Evolutionary conservation across 345 rosid genomes (phyloP).

Genomic region (Rhodamnia argentea): DNA sequence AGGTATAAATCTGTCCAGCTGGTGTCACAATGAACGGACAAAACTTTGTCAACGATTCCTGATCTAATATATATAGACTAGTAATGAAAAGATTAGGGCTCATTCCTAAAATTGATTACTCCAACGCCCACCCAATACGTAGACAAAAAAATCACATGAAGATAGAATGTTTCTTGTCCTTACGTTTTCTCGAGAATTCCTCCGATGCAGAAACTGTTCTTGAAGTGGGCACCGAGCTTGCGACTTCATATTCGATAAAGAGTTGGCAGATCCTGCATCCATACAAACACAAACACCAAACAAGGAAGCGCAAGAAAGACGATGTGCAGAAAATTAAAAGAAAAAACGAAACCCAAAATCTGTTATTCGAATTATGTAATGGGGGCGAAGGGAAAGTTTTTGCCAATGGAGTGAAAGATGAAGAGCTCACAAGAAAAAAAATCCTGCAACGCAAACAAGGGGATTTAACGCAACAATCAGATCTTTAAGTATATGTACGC

Average conservation of each 20-base stretch:
- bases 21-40: not conserved
- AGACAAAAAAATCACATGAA: not conserved
- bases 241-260: constrained; percentile 1
- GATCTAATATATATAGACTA: not conserved
- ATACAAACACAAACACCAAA: not conserved
- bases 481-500: too few species aligned
- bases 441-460: too few species aligned
- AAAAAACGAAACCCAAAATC: not conserved
- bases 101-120: too few species aligned
- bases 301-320: too few species aligned
- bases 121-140: not conserved
- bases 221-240: constrained; percentile 15
- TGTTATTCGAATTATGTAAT: not conserved
- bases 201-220: constrained; percentile 10
- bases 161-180: not conserved
- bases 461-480: too few species aligned
- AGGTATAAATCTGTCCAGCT: constrained; percentile 44
- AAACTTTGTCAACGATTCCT: not conserved
- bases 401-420: not conserved
- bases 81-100: too few species aligned
- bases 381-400: not conserved
- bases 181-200: constrained; percentile 15
- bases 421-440: not conserved
- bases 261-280: constrained; percentile 15
- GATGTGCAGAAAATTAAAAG: too few species aligned